Evolutionary conservation across 208 protist genomes (phyloP).

Genomic region (Acanthamoeba royreba): DNA sequence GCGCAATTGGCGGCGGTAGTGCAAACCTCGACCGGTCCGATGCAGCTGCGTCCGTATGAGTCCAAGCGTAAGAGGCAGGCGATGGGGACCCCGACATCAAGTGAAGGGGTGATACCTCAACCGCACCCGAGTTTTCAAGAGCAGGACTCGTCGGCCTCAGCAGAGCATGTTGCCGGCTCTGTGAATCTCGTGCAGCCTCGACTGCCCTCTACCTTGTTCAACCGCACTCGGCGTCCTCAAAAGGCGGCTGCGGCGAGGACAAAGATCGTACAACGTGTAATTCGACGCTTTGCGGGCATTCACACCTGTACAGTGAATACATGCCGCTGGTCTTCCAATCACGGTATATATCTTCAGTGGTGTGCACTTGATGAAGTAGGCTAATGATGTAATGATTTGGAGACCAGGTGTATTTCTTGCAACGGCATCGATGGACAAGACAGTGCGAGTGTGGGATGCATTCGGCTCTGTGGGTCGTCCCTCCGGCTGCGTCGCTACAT

Average conservation of each 20-base stretch:
- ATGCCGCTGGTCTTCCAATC: background rate
- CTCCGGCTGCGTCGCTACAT: background rate
- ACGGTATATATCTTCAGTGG: background rate
- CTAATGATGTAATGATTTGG: background rate
- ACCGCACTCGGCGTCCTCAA: background rate
- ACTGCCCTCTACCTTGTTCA: background rate
- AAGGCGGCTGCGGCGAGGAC: background rate
- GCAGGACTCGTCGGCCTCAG: no score
- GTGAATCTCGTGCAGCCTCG: background rate
- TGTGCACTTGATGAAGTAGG: background rate
- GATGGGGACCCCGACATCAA: no score
- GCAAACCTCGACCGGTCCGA: background rate
- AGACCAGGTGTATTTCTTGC: background rate
- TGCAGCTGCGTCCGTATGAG: background rate
- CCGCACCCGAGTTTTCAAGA: no score
- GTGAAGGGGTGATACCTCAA: no score
- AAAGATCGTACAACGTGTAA: background rate
- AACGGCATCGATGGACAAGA: slow-evolving; percentile 25
- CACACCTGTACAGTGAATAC: background rate
- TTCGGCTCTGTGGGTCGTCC: background rate
- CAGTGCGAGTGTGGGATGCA: background rate
- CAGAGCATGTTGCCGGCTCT: background rate
- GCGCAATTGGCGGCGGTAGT: background rate
- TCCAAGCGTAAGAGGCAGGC: background rate
- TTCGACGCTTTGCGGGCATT: background rate